Evolutionary conservation across 2,329 filamentous ascomycete genomes (phyloP), one percentile per base, ranked within the genome.

Genomic region (Diaporthe helianthi): DNA sequence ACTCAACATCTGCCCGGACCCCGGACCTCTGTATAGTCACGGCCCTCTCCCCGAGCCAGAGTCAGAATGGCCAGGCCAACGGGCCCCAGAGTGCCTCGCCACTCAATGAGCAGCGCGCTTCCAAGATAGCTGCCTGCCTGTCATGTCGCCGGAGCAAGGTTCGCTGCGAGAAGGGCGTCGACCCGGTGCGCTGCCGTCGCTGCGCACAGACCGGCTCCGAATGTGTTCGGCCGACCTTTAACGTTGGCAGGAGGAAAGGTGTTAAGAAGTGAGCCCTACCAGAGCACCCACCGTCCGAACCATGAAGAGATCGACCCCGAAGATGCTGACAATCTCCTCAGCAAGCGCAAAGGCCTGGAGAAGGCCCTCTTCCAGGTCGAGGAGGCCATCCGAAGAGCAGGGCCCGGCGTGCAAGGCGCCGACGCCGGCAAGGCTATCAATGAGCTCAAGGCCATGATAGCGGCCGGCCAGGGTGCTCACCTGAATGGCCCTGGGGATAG

Each of bases 321-420:
- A 71, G 60, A 73, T 66, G 52, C 63, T 72, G 58, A 73, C 76
- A 44, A 74, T 69, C 19, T 2, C 66, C 13, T 47, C 72, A 93
- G 91, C 78, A 93, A 93, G 78, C 87, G 91, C 49, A 90, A 89
- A 19, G 91, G 91, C 0, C 80, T 93, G 36, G 91, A 93, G 72
- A 93, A 93, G 79, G 91, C 91, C 3, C 85, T 93, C 24, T 89
- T 88, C 75, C 90, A 92, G 75, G 90, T 93, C 71, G 90, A 93
- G 75, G 89, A 93, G 77, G 91, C 90, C 15, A 81, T 90, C 67
- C 84, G 87, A 75, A 81, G 88, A 12, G 69, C 65, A 60, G 85
- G 87, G 29, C 77, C 84, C 64, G 81, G 83, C 54, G 74, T 81
- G 22, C 79, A 81, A 65, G 80, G 78, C 33, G 75, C 79, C 0